Evolutionary conservation across 805 yeast species (phyloP), one percentile per base, ranked within the genome.

Genomic region (Debaryomyces castellii): DNA sequence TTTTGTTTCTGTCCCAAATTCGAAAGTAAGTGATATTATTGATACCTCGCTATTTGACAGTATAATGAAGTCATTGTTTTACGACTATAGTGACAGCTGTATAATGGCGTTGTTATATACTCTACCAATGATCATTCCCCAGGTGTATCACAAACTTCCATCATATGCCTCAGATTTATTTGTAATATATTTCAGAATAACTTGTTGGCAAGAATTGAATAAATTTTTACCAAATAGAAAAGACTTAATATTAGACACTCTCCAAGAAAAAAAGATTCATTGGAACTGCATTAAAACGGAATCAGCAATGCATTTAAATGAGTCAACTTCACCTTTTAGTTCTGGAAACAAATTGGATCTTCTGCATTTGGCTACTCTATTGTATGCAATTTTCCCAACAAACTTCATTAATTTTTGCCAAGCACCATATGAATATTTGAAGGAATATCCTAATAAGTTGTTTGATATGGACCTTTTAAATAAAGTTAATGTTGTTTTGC

Each of bases 331-430:
- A 38, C 46, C 41, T 44, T 49, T n/a, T n/a, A n/a, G 28, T 22
- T 62, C 69, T 11, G 53, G 52, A 20, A 50, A 57, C 18, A 53
- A 54, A 17, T 52, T 62, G 33, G 59, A 67, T 41, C 48, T 64
- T 37, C 60, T 58, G 40, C 63, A 72, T 37, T 55, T 80, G n/a
- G 72, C 71, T 43, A 72, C 80, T 1, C 60, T 80, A 21, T 55
- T 83, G 1, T 83, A 83, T 51, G 87, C 85, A 0, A 57, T 82
- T 10, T 83, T 72, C 48, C 87, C 88, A 0, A 57, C 71, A 18
- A 77, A 77, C 49, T 61, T 81, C 4, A 52, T 73, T 20, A 51
- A 57, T 5, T 82, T 78, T 52, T 50, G 73, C 16, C 63, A 69
- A 17, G 58, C 63, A 36, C 81, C 87, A 4, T 47, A 57, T 3